Conservation (phyloP, 371 early-diverging fungal species). For the Scutellospora calospora region DNA sequence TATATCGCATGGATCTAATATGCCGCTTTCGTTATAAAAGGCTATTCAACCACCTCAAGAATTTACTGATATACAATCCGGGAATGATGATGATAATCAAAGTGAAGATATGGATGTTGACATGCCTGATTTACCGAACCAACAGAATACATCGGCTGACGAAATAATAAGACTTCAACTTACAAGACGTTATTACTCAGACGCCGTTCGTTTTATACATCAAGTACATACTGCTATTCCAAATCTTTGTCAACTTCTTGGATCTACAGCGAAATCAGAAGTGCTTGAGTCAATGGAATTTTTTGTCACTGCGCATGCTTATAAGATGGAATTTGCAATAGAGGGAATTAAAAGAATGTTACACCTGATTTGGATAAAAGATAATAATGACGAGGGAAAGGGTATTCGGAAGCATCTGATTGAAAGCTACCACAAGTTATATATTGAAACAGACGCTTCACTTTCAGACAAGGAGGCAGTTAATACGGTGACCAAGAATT, state of each 20-base stretch:
- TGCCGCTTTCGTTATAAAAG: neutral
- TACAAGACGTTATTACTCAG: conserved; percentile 82
- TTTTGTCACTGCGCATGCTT: conserved; percentile 83
- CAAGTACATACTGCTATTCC: conserved; percentile 80
- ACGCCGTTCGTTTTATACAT: conserved; percentile 84
- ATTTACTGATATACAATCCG: neutral
- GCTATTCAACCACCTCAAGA: conserved; percentile 46
- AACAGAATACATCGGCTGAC: neutral
- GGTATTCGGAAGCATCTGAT: conserved; percentile 83
- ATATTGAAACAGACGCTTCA: conserved; percentile 73
- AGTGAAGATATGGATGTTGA: conserved; percentile 49
- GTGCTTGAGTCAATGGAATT: conserved; percentile 96
- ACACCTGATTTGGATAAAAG: conserved; percentile 95
- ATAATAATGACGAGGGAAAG: conserved; percentile 82
- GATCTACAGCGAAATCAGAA: conserved; percentile 90
- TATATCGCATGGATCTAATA: neutral
- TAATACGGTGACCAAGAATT: conserved; percentile 48
- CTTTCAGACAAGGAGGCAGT: conserved; percentile 67
- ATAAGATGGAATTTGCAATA: conserved; percentile 82
- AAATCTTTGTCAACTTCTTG: conserved; percentile 81
- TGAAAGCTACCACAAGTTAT: conserved; percentile 80
- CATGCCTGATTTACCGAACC: neutral
- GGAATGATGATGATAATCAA: conserved; percentile 21
- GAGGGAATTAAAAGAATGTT: conserved; percentile 93
- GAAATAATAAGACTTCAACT: conserved; percentile 66